These are phyloP conservation scores for Coemansia asiatica DNA, from an alignment of 192 early-diverging fungal species.

Conservation along the genomic window DNA sequence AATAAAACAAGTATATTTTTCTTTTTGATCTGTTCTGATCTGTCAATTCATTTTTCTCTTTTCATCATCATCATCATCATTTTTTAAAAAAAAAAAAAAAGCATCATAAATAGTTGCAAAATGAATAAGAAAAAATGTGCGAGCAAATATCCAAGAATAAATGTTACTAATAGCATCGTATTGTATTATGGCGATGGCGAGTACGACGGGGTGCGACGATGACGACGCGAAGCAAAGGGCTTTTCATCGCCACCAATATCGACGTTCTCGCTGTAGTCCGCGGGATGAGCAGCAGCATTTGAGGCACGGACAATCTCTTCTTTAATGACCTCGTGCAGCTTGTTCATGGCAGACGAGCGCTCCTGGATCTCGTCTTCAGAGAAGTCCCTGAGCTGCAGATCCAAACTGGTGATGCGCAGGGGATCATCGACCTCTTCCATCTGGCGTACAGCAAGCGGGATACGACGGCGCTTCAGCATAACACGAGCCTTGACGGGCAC, in stretches of 20 bases:
- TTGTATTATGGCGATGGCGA: conserved; percentile 32
- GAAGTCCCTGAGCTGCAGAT: conserved; percentile 43
- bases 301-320: conserved; percentile 29
- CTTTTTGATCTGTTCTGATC: too few species aligned
- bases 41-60: neutral
- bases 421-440: conserved; percentile 27
- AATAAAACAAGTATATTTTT: too few species aligned
- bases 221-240: neutral
- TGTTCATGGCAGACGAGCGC: conserved; percentile 21
- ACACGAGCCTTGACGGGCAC: conserved; percentile 34
- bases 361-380: conserved; percentile 42
- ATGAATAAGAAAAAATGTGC: too few species aligned
- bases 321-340: conserved; percentile 23
- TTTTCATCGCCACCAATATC: conserved; percentile 28
- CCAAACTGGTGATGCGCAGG: conserved; percentile 25
- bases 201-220: conserved; percentile 26
- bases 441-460: conserved; percentile 14
- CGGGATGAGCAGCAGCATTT: conserved; percentile 1
- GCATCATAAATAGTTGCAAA: too few species aligned
- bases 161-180: too few species aligned
- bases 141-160: too few species aligned
- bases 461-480: conserved; percentile 38
- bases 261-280: conserved; percentile 27
- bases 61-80: neutral
- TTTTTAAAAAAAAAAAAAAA: neutral